Evolutionary conservation across 2,329 filamentous ascomycete genomes (phyloP).

Genomic region (Talaromyces sp.): DNA sequence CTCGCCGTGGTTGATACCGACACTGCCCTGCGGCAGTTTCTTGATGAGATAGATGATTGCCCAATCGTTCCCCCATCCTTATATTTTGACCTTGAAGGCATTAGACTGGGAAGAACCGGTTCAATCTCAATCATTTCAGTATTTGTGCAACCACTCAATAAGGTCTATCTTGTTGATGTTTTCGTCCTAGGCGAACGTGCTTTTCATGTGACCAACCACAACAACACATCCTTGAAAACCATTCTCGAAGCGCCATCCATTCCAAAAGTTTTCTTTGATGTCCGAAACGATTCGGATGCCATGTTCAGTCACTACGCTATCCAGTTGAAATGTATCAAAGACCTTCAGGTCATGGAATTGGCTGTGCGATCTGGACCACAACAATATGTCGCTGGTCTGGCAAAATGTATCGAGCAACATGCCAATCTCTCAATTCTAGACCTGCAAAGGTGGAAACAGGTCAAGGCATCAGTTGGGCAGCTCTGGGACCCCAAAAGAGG

Average conservation of each 20-base stretch:
- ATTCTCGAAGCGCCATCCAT: constrained; percentile 46
- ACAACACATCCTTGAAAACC: background rate
- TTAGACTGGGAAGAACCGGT: no score
- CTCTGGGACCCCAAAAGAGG: background rate
- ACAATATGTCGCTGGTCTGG: background rate
- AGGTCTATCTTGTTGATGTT: background rate
- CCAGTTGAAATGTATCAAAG: background rate
- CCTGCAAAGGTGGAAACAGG: background rate
- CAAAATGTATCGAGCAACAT: background rate
- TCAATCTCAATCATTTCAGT: no score
- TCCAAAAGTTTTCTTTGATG: constrained; percentile 57
- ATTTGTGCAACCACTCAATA: no score
- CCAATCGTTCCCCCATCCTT: no score
- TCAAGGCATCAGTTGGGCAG: background rate
- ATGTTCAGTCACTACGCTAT: constrained; percentile 40
- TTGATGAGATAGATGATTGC: no score
- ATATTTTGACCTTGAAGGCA: no score
- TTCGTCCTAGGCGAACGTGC: background rate
- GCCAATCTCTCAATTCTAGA: background rate
- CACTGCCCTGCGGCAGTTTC: no score
- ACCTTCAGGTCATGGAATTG: background rate
- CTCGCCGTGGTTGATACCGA: no score
- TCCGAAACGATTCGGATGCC: constrained; percentile 59
- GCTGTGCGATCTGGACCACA: background rate
- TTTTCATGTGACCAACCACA: background rate